Base-by-base conservation (phyloP, 768 basidiomycete species). In the Rhizopogon vesiculosus region DNA sequence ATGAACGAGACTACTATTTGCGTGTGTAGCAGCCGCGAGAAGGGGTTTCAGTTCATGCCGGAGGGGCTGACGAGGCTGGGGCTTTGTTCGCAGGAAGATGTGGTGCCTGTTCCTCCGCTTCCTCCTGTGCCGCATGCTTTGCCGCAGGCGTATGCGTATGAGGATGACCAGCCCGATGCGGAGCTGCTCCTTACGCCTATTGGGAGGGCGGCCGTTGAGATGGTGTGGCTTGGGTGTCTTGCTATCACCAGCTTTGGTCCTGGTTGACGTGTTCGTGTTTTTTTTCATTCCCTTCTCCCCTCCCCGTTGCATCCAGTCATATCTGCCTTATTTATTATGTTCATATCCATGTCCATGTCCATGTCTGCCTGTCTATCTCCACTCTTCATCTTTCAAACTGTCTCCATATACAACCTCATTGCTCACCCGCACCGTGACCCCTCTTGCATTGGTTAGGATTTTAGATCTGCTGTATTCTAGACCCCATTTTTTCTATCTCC, bases 31-130 rank as follows among this genome's bases (percentile, higher is more conserved):
- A 79, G 83, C 25, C 80, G 85, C 19, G 80, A 85, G 31, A 69
- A 73, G 1, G 90, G 90, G 4, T 80, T 95, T 50, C 84, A 91
- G 67, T 91, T 95, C 58, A 68, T 85, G n/a, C 81, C 87, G 0
- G 86, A 95, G 48, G 92, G 90, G 0, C 76, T 94, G 53, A 78
- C 83, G 60, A 82, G 84, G 66, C 76, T 95, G 54, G 91, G 90
- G 0, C 72, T 94, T 58, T 85, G 86, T 61, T 63, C 59, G 18
- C 48, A 44, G 25, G 70, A 71, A 65, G 64, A 66, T 6, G 13
- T 54, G 1, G 31, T 62, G 12, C 18, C 28, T 50, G 10, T 10
- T 38, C 51, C 31, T 58, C 61, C 28, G 55, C 61, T 12, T 55
- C 58, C 7, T 53, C 48, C 3, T 73, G 74, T 44, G 25, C 25